Evolutionary conservation across 164 flowering plant species (phyloP), one percentile per base, ranked within the genome.

Genomic region (Euptelea pleiosperma): DNA sequence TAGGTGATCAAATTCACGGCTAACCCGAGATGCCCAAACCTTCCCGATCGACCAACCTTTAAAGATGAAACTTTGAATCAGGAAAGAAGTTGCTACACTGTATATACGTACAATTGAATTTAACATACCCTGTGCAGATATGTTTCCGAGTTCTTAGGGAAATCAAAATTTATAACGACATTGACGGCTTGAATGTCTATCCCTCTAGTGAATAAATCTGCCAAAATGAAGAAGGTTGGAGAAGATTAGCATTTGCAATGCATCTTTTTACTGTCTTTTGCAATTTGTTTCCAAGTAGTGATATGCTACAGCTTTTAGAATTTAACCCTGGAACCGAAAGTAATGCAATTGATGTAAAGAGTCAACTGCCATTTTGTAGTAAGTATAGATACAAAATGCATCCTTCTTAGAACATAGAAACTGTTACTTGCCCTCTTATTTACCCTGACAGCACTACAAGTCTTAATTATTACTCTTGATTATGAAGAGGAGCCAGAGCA

Each of bases 131-230:
- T 81, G 78, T 94, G 99, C 53, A 94, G 73, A 70, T 94, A 91
- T 2, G 99, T 91, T 63, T 94, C 99, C 3, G 99, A 69, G 55
- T 85, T 94, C 77, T 83, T 94, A 9, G 99, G 99, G 55, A 94
- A 94, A 66, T 94, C 97, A 67, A 94, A 94, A 71, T 94, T 94
- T 58, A 94, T 89, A 25, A 94, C 99, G 31, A 94, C 99, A 74
- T 94, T 94, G n/a, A 94, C 99, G 33, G 99, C 97, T 73, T 94
- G 97, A 64, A 94, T 94, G 66, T 94, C 99, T 64, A 94, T 94
- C 29, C 99, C 97, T 63, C 99, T 80, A 0, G 99, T 94, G 65
- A 91, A 94, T 42, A 94, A 68, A 82, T 94, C 99, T 94, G 90
- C 72, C 60, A 55, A 60, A 49, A 33, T 9, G 12, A 10, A 40